Evolutionary conservation across 208 protist genomes (phyloP), one percentile per base, ranked within the genome.

Genomic region (Acanthamoeba castellanii): DNA sequence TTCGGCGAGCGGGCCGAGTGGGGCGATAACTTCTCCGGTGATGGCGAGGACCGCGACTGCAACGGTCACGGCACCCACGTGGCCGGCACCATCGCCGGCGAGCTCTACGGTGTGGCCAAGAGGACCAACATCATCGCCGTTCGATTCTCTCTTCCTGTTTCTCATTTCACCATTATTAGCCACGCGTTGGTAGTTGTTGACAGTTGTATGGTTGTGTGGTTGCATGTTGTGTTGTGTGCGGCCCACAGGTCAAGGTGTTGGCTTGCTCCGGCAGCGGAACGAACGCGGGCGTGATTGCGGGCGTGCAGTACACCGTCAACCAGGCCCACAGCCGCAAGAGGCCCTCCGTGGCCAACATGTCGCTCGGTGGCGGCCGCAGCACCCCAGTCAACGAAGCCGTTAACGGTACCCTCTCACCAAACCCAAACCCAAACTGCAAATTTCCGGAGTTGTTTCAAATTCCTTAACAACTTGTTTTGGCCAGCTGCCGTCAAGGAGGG

Each of bases 41-140:
- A 64, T 16, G 27, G 27, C 22, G 7, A 3, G 0, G 30, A 74
- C 34, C 16, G 32, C 7, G 95, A 96, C 50, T 78, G 92, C 59
- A 87, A 96, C 72, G 95, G 95, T 25, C 95, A 96, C 16, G 95
- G 95, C 57, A 96, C 95, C 42, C 95, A 96, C 72, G 92, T 88
- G 30, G 78, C 92, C 25, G 50, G 91, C 64, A 94, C 70, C 30
- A 27, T 94, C 30, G 90, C 37, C n/a, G 90, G 90, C 34, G 25
- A 37, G 18, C 70, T 66, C 8, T 94, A 61, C 30, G 90, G 90
- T 50, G 66, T 94, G 66, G 66, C 66, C 90, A 94, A 94, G 66
- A 94, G 82, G 66, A 64, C 90, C 66, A 52, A 7, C 66, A 14
- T 94, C 66, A 94, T 94, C 20, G 90, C 90, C 6, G 90, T 84